These are phyloP conservation scores for Xylaria multiplex DNA, from an alignment of 2,329 filamentous ascomycete genomes.

Conservation along the genomic window DNA sequence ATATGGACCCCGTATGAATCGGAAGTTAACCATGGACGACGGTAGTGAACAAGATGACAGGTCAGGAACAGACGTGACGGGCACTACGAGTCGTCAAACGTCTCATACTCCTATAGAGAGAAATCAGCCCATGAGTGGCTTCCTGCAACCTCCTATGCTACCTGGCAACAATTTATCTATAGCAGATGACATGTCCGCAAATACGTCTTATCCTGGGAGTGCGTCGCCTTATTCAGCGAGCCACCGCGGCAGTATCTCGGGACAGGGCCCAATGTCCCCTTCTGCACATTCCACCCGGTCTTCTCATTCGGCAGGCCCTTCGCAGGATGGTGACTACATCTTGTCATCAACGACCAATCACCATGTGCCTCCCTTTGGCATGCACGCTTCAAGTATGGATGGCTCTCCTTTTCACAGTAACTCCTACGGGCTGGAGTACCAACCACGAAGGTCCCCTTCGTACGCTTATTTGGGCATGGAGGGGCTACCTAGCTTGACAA, in stretches of 20 bases:
- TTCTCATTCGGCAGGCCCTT: slow-evolving; percentile 23
- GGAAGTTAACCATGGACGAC: slow-evolving; percentile 34
- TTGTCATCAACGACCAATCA: slow-evolving; percentile 36
- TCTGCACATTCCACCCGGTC: slow-evolving; percentile 28
- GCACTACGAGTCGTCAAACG: slow-evolving; percentile 44
- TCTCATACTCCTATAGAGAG: slow-evolving; percentile 44
- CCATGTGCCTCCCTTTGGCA: slow-evolving; percentile 40
- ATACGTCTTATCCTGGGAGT: slow-evolving; percentile 39
- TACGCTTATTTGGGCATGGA: slow-evolving; percentile 46
- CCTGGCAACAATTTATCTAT: slow-evolving; percentile 34
- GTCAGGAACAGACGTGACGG: slow-evolving; percentile 45
- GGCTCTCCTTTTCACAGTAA: slow-evolving; percentile 41
- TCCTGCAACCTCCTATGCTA: slow-evolving; percentile 32
- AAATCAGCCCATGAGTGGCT: slow-evolving; percentile 23
- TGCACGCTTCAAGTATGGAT: slow-evolving; percentile 42
- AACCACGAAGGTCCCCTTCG: slow-evolving; percentile 47
- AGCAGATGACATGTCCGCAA: slow-evolving; percentile 41
- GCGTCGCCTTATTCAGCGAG: slow-evolving; percentile 37
- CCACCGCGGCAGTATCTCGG: slow-evolving; percentile 39
- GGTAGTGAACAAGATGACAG: slow-evolving; percentile 59
- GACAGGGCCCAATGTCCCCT: slow-evolving; percentile 45
- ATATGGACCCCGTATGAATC: slow-evolving; percentile 6
- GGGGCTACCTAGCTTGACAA: slow-evolving; percentile 46
- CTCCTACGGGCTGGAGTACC: slow-evolving; percentile 40
- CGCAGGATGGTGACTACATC: slow-evolving; percentile 37